These are phyloP conservation scores for Mollisia scopiformis DNA, from an alignment of 2,329 filamentous ascomycete genomes.

Conservation along the genomic window DNA sequence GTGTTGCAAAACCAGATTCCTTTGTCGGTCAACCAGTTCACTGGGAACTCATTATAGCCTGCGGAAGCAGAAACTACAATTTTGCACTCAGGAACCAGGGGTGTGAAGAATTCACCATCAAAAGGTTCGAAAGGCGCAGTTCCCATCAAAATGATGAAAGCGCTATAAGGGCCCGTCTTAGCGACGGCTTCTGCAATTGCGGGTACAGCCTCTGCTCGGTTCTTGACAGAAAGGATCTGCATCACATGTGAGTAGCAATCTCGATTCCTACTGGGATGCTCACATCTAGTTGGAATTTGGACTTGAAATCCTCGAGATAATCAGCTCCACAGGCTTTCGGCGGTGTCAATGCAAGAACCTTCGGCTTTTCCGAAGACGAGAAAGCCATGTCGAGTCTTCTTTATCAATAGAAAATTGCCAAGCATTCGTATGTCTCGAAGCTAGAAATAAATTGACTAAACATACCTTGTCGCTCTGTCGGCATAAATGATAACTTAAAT, in stretches of 20 bases:
- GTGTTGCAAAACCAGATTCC: conserved; percentile 58
- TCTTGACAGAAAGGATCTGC: conserved; percentile 39
- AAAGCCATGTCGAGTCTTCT: background rate
- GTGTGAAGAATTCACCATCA: conserved; percentile 45
- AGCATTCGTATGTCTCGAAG: too few species aligned
- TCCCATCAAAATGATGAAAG: conserved; percentile 53
- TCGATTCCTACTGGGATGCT: background rate
- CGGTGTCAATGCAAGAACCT: conserved; percentile 5
- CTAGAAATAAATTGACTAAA: too few species aligned
- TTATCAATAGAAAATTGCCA: too few species aligned
- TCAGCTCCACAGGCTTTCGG: conserved; percentile 2
- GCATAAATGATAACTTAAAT: too few species aligned
- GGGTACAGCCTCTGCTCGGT: conserved; percentile 41
- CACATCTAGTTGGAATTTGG: conserved; percentile 11
- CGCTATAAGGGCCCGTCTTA: conserved; percentile 46
- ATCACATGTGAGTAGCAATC: background rate
- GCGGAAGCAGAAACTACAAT: conserved; percentile 51
- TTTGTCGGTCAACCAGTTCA: conserved; percentile 44
- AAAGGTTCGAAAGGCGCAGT: conserved; percentile 53
- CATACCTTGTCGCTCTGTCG: too few species aligned
- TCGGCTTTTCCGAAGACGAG: background rate
- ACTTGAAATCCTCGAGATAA: conserved; percentile 7
- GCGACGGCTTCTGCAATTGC: conserved; percentile 42
- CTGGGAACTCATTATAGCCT: conserved; percentile 51
- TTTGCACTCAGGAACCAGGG: conserved; percentile 45